Base-by-base conservation (phyloP, 768 basidiomycete genomes). In the Kwoniella mangroviensis region DNA sequence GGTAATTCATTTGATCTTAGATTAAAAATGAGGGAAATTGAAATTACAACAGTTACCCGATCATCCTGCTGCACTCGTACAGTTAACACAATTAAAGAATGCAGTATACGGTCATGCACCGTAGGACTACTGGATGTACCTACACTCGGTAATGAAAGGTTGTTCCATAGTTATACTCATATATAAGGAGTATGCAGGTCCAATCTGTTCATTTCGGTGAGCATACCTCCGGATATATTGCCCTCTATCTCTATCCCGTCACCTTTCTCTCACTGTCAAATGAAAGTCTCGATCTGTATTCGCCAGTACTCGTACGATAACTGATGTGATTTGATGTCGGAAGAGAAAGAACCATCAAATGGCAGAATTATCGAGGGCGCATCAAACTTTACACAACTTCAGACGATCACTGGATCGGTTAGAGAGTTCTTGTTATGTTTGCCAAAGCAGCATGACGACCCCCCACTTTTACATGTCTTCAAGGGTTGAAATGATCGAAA, bases 211-310 rank as follows among this genome's bases (percentile, higher is more conserved):
- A 49, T 49, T 19, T 49, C 45, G 45, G 45, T 49, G 45, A 17
- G 45, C 45, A 17, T 17, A 49, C 45, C 45, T 49, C 45, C 45
- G 45, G 45, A 19, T 49, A 49, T 15, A 49, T 49, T 6, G 10
- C 45, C 34, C 11, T 13, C 15, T 13, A 49, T 19, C 13, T 7
- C 7, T 49, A 15, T 49, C 45, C 45, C 45, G 45, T 49, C 45
- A 49, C 45, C 19, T 49, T 49, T 13, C 12, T 19, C 12, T 49
- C 45, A 19, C 12, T 19, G 45, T 12, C 19, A 49, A 49, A 49
- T 49, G 45, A 49, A 49, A 49, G 45, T 49, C 45, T 49, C 45
- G 45, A 49, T n/a, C n/a, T n/a, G n/a, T n/a, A n/a, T n/a, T n/a
- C n/a, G n/a, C n/a, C n/a, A n/a, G n/a, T n/a, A n/a, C 45, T 49